These are phyloP conservation scores for Clitoria ternatea DNA, from an alignment of 306 rosid species.

Conservation along the genomic window DNA sequence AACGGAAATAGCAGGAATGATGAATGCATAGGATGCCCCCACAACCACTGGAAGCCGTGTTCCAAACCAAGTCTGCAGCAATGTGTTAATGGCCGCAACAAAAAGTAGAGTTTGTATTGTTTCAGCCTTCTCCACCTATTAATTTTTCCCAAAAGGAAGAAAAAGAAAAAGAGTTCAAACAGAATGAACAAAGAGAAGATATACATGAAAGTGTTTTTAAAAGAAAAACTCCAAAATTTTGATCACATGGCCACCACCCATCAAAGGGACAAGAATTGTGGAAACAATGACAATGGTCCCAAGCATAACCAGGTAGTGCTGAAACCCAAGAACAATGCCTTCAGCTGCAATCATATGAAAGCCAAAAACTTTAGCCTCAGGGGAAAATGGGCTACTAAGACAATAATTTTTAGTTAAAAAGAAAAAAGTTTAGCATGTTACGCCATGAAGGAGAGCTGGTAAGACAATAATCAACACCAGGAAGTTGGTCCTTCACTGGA, in stretches of 20 bases:
- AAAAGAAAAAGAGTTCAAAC: background rate
- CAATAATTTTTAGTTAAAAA: background rate
- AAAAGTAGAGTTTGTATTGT: constrained; percentile 72
- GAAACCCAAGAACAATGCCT: constrained; percentile 72
- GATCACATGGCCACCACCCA: constrained; percentile 94
- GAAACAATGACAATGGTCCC: constrained; percentile 67
- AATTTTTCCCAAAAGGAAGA: background rate
- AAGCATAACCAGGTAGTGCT: constrained; percentile 72
- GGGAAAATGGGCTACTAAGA: background rate
- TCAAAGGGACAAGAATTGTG: constrained; percentile 56
- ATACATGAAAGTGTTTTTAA: background rate
- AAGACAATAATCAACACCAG: constrained; percentile 71
- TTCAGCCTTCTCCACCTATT: constrained; percentile 81
- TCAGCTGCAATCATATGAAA: constrained; percentile 47
- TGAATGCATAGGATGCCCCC: constrained; percentile 68
- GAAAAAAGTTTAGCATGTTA: constrained; percentile 12
- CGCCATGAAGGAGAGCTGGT: constrained; percentile 80
- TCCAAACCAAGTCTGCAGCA: constrained; percentile 68
- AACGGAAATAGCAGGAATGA: constrained; percentile 55
- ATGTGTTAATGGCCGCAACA: constrained; percentile 73
- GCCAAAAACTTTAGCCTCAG: background rate
- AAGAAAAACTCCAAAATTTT: background rate
- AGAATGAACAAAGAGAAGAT: background rate
- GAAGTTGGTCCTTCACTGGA: constrained; percentile 80
- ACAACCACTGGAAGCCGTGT: constrained; percentile 80